Evolutionary conservation across 2,329 filamentous ascomycete genomes (phyloP).

Genomic region (Colletotrichum sp.): DNA sequence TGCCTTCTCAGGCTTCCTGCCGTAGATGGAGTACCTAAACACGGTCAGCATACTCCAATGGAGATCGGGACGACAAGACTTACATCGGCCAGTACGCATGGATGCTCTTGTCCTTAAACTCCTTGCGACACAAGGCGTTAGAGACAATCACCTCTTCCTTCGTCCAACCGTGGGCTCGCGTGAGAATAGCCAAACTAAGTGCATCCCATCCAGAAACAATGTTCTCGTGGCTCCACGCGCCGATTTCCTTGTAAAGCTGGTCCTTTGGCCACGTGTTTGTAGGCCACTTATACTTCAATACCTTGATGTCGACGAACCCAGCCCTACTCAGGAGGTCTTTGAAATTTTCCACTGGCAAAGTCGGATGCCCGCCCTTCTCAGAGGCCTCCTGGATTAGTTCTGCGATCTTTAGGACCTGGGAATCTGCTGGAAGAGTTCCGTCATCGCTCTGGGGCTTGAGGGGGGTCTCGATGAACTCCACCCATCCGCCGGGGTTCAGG

Average conservation of each 20-base stretch:
- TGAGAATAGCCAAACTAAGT: neutral
- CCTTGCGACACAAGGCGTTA: neutral
- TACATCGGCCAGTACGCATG: neutral
- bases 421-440: slow-evolving; percentile 31
- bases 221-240: neutral
- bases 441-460: slow-evolving; percentile 45
- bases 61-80: neutral
- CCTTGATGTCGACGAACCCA: neutral
- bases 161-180: neutral
- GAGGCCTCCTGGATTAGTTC: slow-evolving; percentile 27
- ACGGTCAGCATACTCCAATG: neutral
- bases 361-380: neutral
- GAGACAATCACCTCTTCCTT: neutral
- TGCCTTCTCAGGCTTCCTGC: neutral
- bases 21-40: neutral
- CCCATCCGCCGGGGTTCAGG: slow-evolving; percentile 46
- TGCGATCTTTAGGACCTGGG: slow-evolving; percentile 25
- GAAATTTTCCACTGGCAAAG: neutral
- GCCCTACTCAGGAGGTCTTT: neutral
- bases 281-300: neutral
- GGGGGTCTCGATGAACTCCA: slow-evolving; percentile 47
- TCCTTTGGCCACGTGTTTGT: neutral
- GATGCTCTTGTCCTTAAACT: neutral
- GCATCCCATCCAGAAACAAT: neutral
- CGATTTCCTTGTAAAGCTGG: neutral